Evolutionary conservation across 805 yeast genomes (phyloP), one percentile per base, ranked within the genome.

Genomic region (Pichia scutulata): DNA sequence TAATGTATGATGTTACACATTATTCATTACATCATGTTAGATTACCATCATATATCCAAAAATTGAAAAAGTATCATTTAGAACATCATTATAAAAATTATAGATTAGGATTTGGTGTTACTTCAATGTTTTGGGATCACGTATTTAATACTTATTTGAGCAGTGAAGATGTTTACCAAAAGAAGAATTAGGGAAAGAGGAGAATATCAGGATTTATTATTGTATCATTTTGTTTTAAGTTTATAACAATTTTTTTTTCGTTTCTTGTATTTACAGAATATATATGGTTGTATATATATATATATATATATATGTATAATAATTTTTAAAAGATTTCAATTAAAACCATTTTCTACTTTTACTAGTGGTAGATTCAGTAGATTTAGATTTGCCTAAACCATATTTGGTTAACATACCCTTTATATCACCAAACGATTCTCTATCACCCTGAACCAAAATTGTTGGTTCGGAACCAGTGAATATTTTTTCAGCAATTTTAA

Each of bases 41-140:
- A 62, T 74, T 93, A 61, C 99, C 99, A 23, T 61, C 71, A 40
- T 85, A 74, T 64, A 72, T 89, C 70, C 89, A 87, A 65, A 81
- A 78, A 28, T 72, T 89, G 63, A 93, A 93, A 70, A 87, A 86
- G 46, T 84, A 89, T 65, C 99, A 93, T 68, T 77, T 93, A 69
- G 98, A 92, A 67, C 99, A 93, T 69, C 99, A 93, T 66, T 93
- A 93, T 75, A 90, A 92, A 73, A 92, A 93, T 70, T 93, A 88
- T 69, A 96, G 95, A 69, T 72, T 90, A 59, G 99, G 98, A 1
- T 93, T 90, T 60, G 99, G 99, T 58, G 98, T 93, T 55, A 89
- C 98, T 28, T 78, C 89, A 54, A 82, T 80, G 70, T 88, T 88
- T 70, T 93, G 99, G 99, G 99, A 93, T 68, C 77, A 70, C 25